These are phyloP conservation scores for Fusarium cyanostomum DNA, from an alignment of 2,329 filamentous ascomycete genomes.

Conservation along the genomic window DNA sequence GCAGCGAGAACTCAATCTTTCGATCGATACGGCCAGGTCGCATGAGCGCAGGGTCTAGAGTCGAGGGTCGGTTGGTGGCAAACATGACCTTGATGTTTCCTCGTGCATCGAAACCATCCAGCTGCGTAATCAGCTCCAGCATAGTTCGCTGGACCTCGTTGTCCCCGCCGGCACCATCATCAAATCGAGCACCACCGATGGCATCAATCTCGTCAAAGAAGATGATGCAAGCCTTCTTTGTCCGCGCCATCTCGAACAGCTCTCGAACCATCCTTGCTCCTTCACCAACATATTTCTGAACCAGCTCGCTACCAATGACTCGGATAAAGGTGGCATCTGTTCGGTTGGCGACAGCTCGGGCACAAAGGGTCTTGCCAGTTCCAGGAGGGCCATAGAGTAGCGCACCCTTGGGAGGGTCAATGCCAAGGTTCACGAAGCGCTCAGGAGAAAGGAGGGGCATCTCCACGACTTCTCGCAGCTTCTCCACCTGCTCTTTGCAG, in stretches of 20 bases:
- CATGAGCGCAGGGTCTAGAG: conserved; percentile 96
- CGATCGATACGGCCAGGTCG: conserved; percentile 95
- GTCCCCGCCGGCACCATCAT: conserved; percentile 95
- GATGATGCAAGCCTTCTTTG: conserved; percentile 99
- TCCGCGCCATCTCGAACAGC: conserved; percentile 98
- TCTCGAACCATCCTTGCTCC: conserved; percentile 98
- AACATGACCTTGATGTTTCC: conserved; percentile 99
- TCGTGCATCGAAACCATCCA: conserved; percentile 94
- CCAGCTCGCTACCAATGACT: conserved; percentile 96
- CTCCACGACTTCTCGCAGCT: conserved; percentile 97
- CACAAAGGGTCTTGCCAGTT: conserved; percentile 99
- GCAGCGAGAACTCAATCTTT: conserved; percentile 98
- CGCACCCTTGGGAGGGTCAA: conserved; percentile 97
- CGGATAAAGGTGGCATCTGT: conserved; percentile 99
- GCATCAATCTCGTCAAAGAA: conserved; percentile 97
- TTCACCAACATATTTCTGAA: conserved; percentile 99
- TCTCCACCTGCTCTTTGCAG: conserved; percentile 99
- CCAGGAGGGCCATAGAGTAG: conserved; percentile 96
- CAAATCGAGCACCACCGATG: conserved; percentile 93
- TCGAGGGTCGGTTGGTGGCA: conserved; percentile 95
- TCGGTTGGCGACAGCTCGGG: conserved; percentile 94
- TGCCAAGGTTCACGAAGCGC: conserved; percentile 97
- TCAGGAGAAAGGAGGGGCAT: conserved; percentile 97
- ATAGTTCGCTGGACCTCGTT: conserved; percentile 98
- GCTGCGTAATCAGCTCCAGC: conserved; percentile 96